Evolutionary conservation across 1,139 yeast species (phyloP).

Genomic region (Blastobotrys capitulatus): DNA sequence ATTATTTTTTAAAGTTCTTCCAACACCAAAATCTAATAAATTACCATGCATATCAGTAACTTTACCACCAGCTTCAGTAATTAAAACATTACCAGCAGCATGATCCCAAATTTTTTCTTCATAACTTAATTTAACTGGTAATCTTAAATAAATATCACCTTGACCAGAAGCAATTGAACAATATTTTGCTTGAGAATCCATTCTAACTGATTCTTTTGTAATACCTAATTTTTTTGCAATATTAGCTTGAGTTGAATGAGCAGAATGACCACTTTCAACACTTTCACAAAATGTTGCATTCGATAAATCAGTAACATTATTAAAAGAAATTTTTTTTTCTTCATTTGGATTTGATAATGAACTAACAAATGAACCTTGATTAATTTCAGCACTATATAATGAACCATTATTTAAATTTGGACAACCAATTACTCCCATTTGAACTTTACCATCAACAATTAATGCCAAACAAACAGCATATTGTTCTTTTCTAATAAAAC

Average conservation of each 20-base stretch:
- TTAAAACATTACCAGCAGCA: constrained; percentile 87
- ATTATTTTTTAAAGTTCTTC: constrained; percentile 64
- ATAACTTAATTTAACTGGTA: constrained; percentile 71
- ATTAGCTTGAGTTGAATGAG: constrained; percentile 78
- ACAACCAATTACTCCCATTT: constrained; percentile 91
- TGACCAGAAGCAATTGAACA: constrained; percentile 87
- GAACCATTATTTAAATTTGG: constrained; percentile 74
- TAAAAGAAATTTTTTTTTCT: constrained; percentile 30
- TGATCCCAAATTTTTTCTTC: constrained; percentile 98
- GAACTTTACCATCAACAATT: constrained; percentile 77
- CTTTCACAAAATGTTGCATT: constrained; percentile 80
- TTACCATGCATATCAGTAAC: constrained; percentile 81
- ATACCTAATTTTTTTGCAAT: constrained; percentile 67
- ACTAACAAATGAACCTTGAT: constrained; percentile 56
- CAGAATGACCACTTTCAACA: constrained; percentile 94
- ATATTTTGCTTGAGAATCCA: constrained; percentile 96
- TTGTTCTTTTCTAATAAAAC: constrained; percentile 92
- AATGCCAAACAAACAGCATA: constrained; percentile 93
- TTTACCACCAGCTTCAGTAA: constrained; percentile 85
- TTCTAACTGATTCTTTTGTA: constrained; percentile 44
- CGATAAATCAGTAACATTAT: constrained; percentile 29
- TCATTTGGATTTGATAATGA: constrained; percentile 22
- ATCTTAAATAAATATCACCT: constrained; percentile 85
- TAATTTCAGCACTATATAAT: constrained; percentile 68
- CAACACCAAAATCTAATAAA: constrained; percentile 74